Base-by-base conservation (phyloP, 2,329 filamentous ascomycete genomes). In the Exophiala aquamarina region DNA sequence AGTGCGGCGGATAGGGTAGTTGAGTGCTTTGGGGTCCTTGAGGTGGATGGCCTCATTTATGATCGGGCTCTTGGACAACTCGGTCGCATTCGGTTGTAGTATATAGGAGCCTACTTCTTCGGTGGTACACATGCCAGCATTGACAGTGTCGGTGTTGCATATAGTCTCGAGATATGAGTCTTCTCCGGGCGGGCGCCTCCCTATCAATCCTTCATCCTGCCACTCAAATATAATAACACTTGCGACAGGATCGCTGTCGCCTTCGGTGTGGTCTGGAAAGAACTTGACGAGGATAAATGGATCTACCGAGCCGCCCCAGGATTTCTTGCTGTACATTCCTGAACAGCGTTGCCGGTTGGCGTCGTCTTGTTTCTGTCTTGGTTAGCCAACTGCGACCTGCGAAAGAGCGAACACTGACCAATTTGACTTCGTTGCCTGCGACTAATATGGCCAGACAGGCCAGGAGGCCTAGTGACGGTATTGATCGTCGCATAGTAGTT, bases 191-290 rank as follows among this genome's bases (percentile, higher is more conserved):
- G 81, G 73, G 28, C 78, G 77, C 49, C 86, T 77, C 34, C 92
- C 91, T 55, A 98, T 83, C 45, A 92, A 75, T 41, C 81, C 71
- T 64, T 87, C 83, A 64, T 98, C 93, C 58, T 79, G 83, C 89
- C 91, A 98, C 70, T 98, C 92, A 67, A 95, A 98, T 55, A 98
- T 85, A 42, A 95, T 77, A 59, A 96, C 70, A 66, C 89, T 94
- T 56, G 90, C 85, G 34, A 89, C 75, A 4, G 87, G 86, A 65
- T 95, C 86, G 36, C 78, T 72, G 46, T 83, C 75, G 23, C 79
- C 77, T 48, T 78, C 71, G 68, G 74, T 68, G 55, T 81, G 77
- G 32, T 86, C 70, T 8, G 54, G 49, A 10, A 57, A 50, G 62
- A 95, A 94, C 64, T 89, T 89, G 66, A 89, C 79, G 59, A 86